A percentile compares a stretch with the other conserved stretches of the same genome.
These are phyloP conservation scores for Neofusicoccum umdonicola DNA, from an alignment of 2,329 filamentous ascomycete species.

Conservation along the genomic window DNA sequence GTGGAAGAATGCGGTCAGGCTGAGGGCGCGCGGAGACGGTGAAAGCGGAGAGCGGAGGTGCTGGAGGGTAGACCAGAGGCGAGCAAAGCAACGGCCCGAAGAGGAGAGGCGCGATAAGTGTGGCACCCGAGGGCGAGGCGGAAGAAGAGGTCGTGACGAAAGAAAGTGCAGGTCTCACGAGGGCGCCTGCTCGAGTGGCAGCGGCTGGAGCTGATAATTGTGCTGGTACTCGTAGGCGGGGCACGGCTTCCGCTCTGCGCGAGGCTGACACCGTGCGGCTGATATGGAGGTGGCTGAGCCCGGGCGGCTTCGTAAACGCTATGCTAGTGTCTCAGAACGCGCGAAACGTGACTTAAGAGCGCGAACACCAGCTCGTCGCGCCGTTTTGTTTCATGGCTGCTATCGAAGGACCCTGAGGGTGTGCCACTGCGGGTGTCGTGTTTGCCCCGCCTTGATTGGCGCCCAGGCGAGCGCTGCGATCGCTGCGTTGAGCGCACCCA, in stretches of 20 bases:
- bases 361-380: constrained; percentile 1
- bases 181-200: constrained; percentile 1
- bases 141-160: not conserved
- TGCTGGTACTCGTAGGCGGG: constrained; percentile 14
- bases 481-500: not conserved
- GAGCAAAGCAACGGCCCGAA: constrained; percentile 19
- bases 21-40: constrained; percentile 30
- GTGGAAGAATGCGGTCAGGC: constrained; percentile 28
- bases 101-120: not conserved
- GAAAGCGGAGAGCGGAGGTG: constrained; percentile 29
- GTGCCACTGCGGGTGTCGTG: not conserved
- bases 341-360: not conserved
- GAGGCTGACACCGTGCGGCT: constrained; percentile 15
- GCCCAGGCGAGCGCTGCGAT: not conserved
- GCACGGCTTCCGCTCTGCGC: constrained; percentile 17
- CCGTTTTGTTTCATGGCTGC: constrained; percentile 4
- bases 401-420: constrained; percentile 7
- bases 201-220: constrained; percentile 16
- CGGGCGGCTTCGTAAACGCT: constrained; percentile 13
- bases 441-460: constrained; percentile 10
- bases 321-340: constrained; percentile 16
- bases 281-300: constrained; percentile 13
- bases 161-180: constrained; percentile 13
- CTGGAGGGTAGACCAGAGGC: constrained; percentile 24
- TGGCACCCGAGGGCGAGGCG: constrained; percentile 2